Evolutionary conservation across 2,329 filamentous ascomycete species (phyloP), one percentile per base, ranked within the genome.

Genomic region (Aspergillus pseudoterreus): DNA sequence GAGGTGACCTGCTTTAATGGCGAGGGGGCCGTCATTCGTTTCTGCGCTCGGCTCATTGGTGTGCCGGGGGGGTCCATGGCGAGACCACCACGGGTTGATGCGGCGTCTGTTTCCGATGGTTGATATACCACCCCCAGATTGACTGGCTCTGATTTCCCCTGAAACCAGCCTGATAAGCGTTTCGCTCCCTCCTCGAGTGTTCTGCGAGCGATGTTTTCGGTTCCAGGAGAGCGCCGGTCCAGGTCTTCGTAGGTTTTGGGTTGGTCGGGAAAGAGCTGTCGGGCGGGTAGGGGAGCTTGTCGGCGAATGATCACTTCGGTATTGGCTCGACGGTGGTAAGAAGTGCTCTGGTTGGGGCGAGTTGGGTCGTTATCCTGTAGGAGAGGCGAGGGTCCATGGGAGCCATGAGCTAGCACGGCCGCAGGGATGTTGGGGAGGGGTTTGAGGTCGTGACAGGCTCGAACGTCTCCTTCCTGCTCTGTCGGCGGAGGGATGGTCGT

Each of bases 111-210:
- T 50, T 54, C 54, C 35, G 55, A 17, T 11, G 51, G 30, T 54
- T 59, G 60, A 43, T 57, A 45, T 14, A 59, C 44, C 9, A 78
- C 61, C 38, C 71, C 72, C 38, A 79, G 65, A 55, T 71, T 75
- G 42, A 78, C 72, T n/a, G 76, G 73, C 35, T 76, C 73, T 22
- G 77, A 79, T 45, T 75, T 71, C 35, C 78, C 78, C 60, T 75
- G 76, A 63, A 82, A 82, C 77, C 78, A 80, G 56, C 74, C 74
- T 46, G 75, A 73, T 33, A 80, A 57, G n/a, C 65, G 56, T 45
- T 63, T 68, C 32, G 67, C 66, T 50, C 67, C 56, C 32, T 63
- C 62, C 57, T 64, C 67, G 6, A 70, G 43, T 47, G 63, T 68
- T 56, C 62, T 66, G 36, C 62, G 63, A 9, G 65, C 57, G 27